Evolutionary conservation across 2,329 filamentous ascomycete genomes (phyloP).

Genomic region (Claviceps fusiformis): DNA sequence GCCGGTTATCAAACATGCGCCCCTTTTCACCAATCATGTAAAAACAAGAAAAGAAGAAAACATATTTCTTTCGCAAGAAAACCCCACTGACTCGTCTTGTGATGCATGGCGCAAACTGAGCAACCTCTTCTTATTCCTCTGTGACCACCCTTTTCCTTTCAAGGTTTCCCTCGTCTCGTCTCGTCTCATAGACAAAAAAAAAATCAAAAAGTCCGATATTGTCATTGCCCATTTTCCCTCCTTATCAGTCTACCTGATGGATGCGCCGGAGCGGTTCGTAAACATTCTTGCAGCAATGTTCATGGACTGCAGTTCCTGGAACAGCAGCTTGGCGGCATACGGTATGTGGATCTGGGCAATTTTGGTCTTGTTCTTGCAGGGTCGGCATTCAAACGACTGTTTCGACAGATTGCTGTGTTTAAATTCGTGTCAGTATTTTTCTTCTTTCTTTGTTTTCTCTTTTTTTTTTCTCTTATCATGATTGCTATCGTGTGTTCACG

Average conservation of each 20-base stretch:
- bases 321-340: slow-evolving; percentile 92
- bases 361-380: slow-evolving; percentile 98
- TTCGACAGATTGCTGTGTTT: slow-evolving; percentile 70
- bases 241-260: slow-evolving; percentile 39
- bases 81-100: background rate
- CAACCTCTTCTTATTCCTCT: background rate
- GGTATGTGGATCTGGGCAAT: slow-evolving; percentile 97
- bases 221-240: too few relatives aligned
- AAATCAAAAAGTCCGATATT: background rate
- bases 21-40: background rate
- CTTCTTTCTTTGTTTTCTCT: background rate
- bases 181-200: background rate
- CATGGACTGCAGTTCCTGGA: slow-evolving; percentile 97
- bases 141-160: slow-evolving; percentile 3
- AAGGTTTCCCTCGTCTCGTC: background rate
- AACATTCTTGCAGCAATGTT: slow-evolving; percentile 98
- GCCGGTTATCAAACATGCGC: slow-evolving; percentile 3
- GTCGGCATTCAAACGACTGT: slow-evolving; percentile 89
- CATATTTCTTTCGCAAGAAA: background rate
- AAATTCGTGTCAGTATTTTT: slow-evolving; percentile 18
- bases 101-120: background rate
- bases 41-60: background rate
- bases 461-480: background rate
- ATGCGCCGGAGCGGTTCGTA: slow-evolving; percentile 67
- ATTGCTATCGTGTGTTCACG: background rate